Evolutionary conservation across 2,329 filamentous ascomycete species (phyloP), one percentile per base, ranked within the genome.

Genomic region (Botryotinia narcissicola): DNA sequence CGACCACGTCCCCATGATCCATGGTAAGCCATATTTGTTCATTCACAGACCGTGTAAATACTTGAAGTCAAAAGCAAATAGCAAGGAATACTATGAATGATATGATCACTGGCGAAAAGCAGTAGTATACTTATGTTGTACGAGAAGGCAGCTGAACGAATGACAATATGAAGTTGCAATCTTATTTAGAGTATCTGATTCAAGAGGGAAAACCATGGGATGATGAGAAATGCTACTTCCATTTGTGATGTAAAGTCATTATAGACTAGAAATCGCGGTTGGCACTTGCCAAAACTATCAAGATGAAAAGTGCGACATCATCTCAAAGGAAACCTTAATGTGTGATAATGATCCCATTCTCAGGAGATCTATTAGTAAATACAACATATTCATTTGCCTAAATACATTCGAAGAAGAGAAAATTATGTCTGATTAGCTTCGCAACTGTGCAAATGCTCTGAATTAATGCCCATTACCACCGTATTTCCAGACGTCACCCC

Each of bases 41-140:
- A 57, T 44, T 10, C 35, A 59, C 59, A 25, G 25, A 12, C 42
- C n/a, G 54, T 18, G 54, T 61, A 69, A 69, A 73, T 40, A 73
- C 46, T 73, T 25, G 12, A 44, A 32, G 29, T 35, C 42, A 61
- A 59, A 69, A 73, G n/a, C 54, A 69, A 51, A 51, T 54, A 71
- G 59, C 9, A 64, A 51, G 35, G 37, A 66, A 66, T 46, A 71
- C 46, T 54, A 54, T n/a, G 25, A 40, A 51, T 69, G 18, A 69
- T 66, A 62, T 61, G 59, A 29, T 48, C 42, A 69, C 18, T 48
- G 40, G 22, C 16, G 40, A 20, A 9, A 22, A 61, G 35, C 40
- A 73, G 42, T 69, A 35, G 25, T 51, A 61, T 73, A 73, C 42
- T 40, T 69, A 73, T 73, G 48, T 42, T 69, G 46, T 42, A 10